These are phyloP conservation scores for Carallia pectinifolia DNA, from an alignment of 345 rosid genomes.

Conservation along the genomic window DNA sequence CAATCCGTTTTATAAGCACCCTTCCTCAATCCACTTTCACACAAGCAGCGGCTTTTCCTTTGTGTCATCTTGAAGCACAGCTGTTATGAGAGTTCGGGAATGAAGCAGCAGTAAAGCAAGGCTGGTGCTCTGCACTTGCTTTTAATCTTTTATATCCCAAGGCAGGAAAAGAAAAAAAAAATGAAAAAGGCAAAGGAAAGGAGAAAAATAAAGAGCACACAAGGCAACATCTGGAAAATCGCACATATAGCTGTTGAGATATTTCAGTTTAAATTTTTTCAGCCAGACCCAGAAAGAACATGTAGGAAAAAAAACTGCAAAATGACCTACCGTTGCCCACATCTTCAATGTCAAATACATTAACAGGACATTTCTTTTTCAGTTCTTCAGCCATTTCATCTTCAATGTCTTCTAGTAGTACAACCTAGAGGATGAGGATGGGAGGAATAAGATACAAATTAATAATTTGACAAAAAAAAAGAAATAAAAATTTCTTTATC, in stretches of 20 bases:
- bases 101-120: too few species aligned
- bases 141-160: too few species aligned
- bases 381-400: slow-evolving; percentile 66
- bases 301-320: slow-evolving; percentile 3
- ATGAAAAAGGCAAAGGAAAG: too few species aligned
- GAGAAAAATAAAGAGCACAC: neutral
- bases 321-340: slow-evolving; percentile 62
- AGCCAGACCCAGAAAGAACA: neutral
- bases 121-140: too few species aligned
- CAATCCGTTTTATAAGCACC: neutral
- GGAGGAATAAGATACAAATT: neutral
- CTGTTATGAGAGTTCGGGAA: neutral
- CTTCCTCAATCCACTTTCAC: neutral
- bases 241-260: neutral
- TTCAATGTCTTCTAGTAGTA: slow-evolving; percentile 56
- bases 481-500: neutral
- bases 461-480: neutral
- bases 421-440: slow-evolving; percentile 46
- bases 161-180: too few species aligned
- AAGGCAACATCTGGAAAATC: neutral
- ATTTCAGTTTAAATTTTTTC: neutral
- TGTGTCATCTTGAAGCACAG: neutral
- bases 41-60: neutral
- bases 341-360: slow-evolving; percentile 93
- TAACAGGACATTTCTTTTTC: slow-evolving; percentile 60